A percentile compares a stretch with the other conserved stretches of the same genome.
These are phyloP conservation scores for Ustilago shanxiensis DNA, from an alignment of 1,284 basidiomycete genomes.

Conservation along the genomic window DNA sequence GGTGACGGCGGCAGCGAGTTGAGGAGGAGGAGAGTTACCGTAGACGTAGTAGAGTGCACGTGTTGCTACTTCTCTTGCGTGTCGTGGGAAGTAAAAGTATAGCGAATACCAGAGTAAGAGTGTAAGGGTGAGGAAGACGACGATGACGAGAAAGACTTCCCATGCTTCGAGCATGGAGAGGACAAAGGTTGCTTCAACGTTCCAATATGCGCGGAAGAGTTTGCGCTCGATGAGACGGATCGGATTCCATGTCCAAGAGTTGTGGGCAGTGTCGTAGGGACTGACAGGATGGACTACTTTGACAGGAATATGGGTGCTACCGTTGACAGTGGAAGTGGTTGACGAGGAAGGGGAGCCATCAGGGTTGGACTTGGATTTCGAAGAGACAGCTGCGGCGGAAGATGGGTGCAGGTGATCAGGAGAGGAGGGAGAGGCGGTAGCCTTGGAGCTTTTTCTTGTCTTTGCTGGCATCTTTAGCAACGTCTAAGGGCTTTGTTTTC, in stretches of 20 bases:
- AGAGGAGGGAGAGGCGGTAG: background rate
- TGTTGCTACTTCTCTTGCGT: constrained; percentile 31
- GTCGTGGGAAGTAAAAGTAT: constrained; percentile 45
- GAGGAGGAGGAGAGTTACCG: constrained; percentile 37
- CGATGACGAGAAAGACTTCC: constrained; percentile 50
- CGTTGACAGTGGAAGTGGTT: constrained; percentile 18
- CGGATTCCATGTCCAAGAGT: constrained; percentile 45
- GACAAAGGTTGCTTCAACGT: constrained; percentile 43
- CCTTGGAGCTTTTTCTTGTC: constrained; percentile 25
- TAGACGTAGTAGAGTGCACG: constrained; percentile 50
- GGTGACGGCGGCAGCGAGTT: constrained; percentile 27
- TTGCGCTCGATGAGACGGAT: constrained; percentile 47
- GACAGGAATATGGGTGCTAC: constrained; percentile 13
- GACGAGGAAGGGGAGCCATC: constrained; percentile 21
- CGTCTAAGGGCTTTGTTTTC: too few relatives aligned
- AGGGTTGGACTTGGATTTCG: constrained; percentile 10
- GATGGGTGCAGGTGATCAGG: constrained; percentile 27
- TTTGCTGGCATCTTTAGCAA: constrained; percentile 24
- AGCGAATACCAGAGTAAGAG: constrained; percentile 44
- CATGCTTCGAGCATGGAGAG: constrained; percentile 53
- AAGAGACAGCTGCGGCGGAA: constrained; percentile 18
- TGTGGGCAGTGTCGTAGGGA: constrained; percentile 1
- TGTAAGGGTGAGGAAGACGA: constrained; percentile 29
- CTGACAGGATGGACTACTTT: constrained; percentile 5
- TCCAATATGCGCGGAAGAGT: constrained; percentile 44